Base-by-base conservation (phyloP, 805 yeast genomes). In the Nakazawaea wyomingensis region DNA sequence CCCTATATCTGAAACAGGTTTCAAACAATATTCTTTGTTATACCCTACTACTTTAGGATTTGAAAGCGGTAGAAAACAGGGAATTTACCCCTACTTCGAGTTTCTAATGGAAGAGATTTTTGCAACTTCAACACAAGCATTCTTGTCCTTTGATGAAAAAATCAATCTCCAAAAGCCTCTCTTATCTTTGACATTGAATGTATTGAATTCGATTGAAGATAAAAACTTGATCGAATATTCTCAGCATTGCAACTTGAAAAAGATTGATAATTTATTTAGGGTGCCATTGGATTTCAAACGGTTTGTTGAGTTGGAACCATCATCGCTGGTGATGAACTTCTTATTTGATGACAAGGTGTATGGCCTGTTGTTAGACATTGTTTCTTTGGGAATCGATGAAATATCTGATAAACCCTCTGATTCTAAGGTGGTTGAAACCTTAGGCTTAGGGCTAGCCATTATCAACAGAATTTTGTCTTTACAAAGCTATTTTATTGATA, bases 31-130 rank as follows among this genome's bases (percentile, higher is more conserved):
- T 27, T 43, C 54, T 4, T 54, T 80, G 11, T 68, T 78, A 10
- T 84, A 70, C 52, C 96, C 96, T 1, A 52, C 65, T 5, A 76
- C 72, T 41, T 57, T 88, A 21, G 96, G 96, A 0, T 19, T 44
- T n/a, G 56, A 57, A 2, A 66, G 68, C 0, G 74, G 79, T 49
- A 71, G 95, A 52, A 74, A 66, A 26, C 71, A 69, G 26, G 96
- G 96, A 2, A 61, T 88, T 5, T 78, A 89, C 77, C 88, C 93
- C 3, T 91, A 90, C 53, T 58, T 85, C 42, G 91, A 87, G 41
- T 88, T 77, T 52, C 57, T 89, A 11, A 54, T 85, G n/a, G 63
- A 72, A 10, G 85, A 83, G 34, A 76, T 89, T 0, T 77, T 89
- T 50, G 74, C 72, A 5, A 73, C 76, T 20, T 65, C 85, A 2